Conservation (phyloP, 2,329 filamentous ascomycete genomes). For the Fusarium liriodendri region DNA sequence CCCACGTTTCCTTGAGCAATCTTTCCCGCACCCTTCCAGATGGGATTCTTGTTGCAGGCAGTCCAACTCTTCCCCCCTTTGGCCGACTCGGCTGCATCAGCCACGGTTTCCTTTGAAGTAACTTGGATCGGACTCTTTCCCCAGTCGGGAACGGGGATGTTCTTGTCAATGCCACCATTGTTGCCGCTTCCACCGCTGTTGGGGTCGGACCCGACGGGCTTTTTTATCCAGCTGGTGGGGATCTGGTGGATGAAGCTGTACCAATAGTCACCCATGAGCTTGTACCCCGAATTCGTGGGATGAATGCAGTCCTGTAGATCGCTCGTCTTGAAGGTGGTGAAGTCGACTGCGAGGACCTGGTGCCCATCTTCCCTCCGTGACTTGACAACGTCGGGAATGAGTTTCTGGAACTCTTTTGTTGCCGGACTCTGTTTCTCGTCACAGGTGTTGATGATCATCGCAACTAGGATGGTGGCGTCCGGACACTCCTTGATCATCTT, state of each 20-base stretch:
- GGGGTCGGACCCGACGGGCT: slow-evolving; percentile 23
- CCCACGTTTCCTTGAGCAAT: slow-evolving; percentile 7
- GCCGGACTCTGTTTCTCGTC: background rate
- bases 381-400: slow-evolving; percentile 3
- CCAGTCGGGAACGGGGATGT: background rate
- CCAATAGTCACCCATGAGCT: slow-evolving; percentile 36
- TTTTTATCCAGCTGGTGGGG: slow-evolving; percentile 31
- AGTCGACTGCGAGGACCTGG: slow-evolving; percentile 28
- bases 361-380: background rate
- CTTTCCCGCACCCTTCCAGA: background rate
- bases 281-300: slow-evolving; percentile 33
- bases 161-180: slow-evolving; percentile 11
- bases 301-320: slow-evolving; percentile 37
- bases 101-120: background rate
- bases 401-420: background rate
- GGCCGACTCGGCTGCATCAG: background rate
- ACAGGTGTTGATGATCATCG: slow-evolving; percentile 22
- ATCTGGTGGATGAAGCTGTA: slow-evolving; percentile 39
- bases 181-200: background rate
- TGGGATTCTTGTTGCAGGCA: background rate
- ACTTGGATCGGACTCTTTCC: slow-evolving; percentile 1
- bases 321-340: slow-evolving; percentile 8
- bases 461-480: slow-evolving; percentile 17
- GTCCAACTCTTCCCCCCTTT: background rate
- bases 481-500: slow-evolving; percentile 22